phyloP scores from a whole-genome alignment of 2,329 filamentous ascomycete genomes.

The Mycosphaerella sp. region DNA sequence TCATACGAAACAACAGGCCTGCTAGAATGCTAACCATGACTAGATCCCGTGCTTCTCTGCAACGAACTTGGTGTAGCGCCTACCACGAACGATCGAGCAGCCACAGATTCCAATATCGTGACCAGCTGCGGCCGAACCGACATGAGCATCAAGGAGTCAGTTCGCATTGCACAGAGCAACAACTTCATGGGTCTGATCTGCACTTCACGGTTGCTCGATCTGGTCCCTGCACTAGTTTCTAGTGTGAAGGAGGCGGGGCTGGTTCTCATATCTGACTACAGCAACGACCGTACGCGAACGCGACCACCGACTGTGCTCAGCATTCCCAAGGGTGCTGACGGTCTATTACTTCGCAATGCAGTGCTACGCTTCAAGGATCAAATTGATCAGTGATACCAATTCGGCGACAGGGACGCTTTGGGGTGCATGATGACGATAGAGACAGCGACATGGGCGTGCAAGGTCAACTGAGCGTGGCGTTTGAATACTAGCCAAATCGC shows the following conservation, averaged over 20 bases:
- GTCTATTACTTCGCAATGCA: conserved; percentile 75
- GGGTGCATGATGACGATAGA: background rate
- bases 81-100: conserved; percentile 3
- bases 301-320: conserved; percentile 45
- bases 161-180: conserved; percentile 86
- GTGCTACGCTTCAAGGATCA: conserved; percentile 90
- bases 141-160: conserved; percentile 88
- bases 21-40: conserved; percentile 13
- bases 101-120: conserved; percentile 31
- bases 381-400: conserved; percentile 45
- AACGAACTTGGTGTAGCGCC: conserved; percentile 61
- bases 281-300: conserved; percentile 33
- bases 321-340: conserved; percentile 77
- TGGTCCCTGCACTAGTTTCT: conserved; percentile 85
- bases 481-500: background rate
- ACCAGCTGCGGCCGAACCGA: conserved; percentile 63
- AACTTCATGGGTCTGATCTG: conserved; percentile 98
- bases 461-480: conserved; percentile 15
- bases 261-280: conserved; percentile 82
- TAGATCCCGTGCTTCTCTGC: conserved; percentile 84
- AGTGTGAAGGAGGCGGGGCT: conserved; percentile 92
- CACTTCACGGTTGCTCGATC: conserved; percentile 76
- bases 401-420: background rate
- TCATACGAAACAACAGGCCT: background rate
- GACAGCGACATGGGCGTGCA: background rate